Evolutionary conservation across 1,284 basidiomycete genomes (phyloP), one percentile per base, ranked within the genome.

Genomic region (Wallemia ichthyophaga): DNA sequence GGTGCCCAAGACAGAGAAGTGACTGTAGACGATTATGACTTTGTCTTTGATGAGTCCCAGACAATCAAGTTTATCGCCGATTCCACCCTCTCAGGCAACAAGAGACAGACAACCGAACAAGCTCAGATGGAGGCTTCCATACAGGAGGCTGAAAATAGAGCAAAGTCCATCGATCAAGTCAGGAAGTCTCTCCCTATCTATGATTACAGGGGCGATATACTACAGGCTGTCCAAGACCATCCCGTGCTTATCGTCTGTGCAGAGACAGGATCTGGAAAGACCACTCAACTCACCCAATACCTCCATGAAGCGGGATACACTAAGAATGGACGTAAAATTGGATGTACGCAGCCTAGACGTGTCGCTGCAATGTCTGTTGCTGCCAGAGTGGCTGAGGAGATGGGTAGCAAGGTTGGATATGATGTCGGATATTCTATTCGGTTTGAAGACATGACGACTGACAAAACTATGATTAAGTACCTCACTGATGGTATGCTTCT

Each of bases 321-420:
- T 2, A 77, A 80, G 23, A 77, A 79, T 63, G 91, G 92, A 5
- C 73, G 79, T 69, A 96, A 91, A 69, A 77, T 99, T 31, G 94
- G 91, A 0, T 99, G 94, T 67, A 99, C 94, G 0, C 94, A 99
- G 70, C 94, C 94, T 31, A 84, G 94, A 66, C 85, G 94, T 63
- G 94, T 99, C 15, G 94, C 94, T 1, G 94, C 94, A 27, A 98
- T 98, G 94, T 92, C 86, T 56, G 94, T 99, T 58, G 94, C 94
- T 1, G 88, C 89, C 2, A 89, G 94, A 72, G 94, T 99, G 1
- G 92, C 92, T 0, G 94, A 98, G 63, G 94, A 99, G 71, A 88
- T 98, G 82, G 94, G 91, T 2, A 83, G 82, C 2, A 84, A 94
- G 67, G 80, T 99, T 24, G 94, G 94, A 1, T 84, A 91, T 64